Conservation (phyloP, 2,329 filamentous ascomycete genomes). For the Capronia americana region DNA sequence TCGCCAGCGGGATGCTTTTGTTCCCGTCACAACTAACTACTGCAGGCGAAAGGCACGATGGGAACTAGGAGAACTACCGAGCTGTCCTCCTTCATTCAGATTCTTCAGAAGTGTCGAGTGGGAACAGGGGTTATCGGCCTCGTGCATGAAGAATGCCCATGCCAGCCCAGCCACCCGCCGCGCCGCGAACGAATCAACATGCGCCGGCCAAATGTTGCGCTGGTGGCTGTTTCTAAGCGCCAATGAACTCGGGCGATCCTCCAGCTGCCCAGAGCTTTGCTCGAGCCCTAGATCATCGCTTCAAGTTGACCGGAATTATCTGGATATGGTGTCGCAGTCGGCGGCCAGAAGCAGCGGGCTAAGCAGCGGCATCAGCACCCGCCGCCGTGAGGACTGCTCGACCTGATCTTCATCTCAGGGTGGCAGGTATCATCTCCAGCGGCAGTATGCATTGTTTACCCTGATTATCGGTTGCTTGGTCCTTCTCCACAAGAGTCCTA, state of each 20-base stretch:
- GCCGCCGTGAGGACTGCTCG: no score
- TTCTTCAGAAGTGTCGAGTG: background rate
- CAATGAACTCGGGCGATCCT: slow-evolving; percentile 41
- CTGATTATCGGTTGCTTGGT: background rate
- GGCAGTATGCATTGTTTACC: no score
- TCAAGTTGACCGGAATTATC: background rate
- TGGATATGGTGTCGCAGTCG: background rate
- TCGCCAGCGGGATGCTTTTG: background rate
- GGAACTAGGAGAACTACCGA: background rate
- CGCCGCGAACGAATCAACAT: background rate
- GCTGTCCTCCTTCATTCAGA: background rate
- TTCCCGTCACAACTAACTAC: background rate
- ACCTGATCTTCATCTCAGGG: no score
- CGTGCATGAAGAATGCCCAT: background rate
- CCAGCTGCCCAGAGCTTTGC: slow-evolving; percentile 17
- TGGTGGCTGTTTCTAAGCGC: background rate
- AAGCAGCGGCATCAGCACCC: background rate
- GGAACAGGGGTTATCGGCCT: background rate
- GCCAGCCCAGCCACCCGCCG: background rate
- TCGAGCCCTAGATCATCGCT: background rate
- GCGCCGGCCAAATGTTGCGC: background rate
- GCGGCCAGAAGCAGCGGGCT: background rate
- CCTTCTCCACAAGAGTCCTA: background rate
- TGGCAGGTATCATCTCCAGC: background rate
- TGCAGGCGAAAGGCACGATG: background rate